Evolutionary conservation across 2,329 filamentous ascomycete genomes (phyloP).

Genomic region (Colletotrichum cordylinicola): DNA sequence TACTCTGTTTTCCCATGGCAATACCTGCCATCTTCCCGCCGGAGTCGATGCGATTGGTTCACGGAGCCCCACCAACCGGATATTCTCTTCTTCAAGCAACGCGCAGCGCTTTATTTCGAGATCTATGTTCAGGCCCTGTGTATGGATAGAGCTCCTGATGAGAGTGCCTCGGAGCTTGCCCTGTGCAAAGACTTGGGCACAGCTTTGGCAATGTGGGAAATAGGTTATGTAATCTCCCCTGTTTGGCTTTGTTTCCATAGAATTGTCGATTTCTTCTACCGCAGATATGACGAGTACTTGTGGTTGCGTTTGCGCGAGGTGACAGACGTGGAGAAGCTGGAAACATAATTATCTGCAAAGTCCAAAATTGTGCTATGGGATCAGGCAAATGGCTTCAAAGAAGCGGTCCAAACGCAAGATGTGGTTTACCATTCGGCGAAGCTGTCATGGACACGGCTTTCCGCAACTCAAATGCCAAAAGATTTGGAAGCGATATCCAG

Average conservation of each 20-base stretch:
- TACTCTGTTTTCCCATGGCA: neutral
- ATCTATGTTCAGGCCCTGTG: neutral
- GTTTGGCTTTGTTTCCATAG: neutral
- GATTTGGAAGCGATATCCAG: neutral
- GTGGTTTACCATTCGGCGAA: neutral
- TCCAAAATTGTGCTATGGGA: neutral
- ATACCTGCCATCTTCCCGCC: neutral
- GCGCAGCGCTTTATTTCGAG: neutral
- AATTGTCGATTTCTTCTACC: neutral
- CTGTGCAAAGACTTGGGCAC: neutral
- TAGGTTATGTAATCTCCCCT: accelerated
- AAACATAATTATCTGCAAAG: neutral
- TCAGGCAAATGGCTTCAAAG: neutral
- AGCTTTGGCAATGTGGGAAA: neutral
- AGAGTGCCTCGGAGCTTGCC: neutral
- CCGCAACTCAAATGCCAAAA: neutral
- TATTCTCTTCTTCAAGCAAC: neutral
- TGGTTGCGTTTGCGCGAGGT: neutral
- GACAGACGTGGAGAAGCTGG: neutral
- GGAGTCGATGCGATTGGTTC: neutral
- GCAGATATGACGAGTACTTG: neutral
- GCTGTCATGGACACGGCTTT: neutral
- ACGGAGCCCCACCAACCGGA: neutral
- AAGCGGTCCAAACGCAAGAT: neutral
- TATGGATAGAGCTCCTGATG: neutral